A percentile compares a stretch with the other conserved stretches of the same genome.
Conservation (phyloP, 2,329 filamentous ascomycete genomes). For the Aspergillus sp. region DNA sequence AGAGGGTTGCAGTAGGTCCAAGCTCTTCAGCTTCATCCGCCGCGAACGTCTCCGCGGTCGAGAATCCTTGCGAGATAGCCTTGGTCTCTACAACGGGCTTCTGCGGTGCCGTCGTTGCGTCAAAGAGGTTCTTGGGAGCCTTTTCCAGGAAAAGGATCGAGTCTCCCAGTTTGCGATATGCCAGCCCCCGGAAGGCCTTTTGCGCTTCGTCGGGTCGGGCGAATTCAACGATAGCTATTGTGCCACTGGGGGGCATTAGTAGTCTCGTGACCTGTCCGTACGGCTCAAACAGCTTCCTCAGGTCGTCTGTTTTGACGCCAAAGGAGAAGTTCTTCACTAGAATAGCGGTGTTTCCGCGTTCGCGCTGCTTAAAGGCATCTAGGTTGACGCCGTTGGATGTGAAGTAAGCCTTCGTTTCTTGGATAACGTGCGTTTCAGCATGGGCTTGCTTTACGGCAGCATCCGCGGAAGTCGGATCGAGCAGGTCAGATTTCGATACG, state of each 20-base stretch:
- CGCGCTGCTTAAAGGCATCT: constrained; percentile 81
- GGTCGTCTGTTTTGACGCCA: constrained; percentile 74
- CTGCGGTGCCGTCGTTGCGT: constrained; percentile 34
- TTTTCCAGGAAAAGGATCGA: constrained; percentile 92
- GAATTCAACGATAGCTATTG: constrained; percentile 92
- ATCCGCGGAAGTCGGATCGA: constrained; percentile 94
- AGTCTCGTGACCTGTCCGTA: constrained; percentile 79
- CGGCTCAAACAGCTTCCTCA: constrained; percentile 79
- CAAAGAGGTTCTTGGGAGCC: constrained; percentile 79
- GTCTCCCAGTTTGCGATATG: constrained; percentile 88
- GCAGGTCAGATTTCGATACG: constrained; percentile 82
- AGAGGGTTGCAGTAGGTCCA: constrained; percentile 74
- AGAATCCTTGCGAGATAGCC: constrained; percentile 40
- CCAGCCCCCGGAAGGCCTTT: constrained; percentile 77
- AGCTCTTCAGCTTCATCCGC: constrained; percentile 36
- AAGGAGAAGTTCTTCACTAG: constrained; percentile 94
- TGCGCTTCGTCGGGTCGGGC: constrained; percentile 75
- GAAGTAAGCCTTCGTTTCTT: constrained; percentile 94
- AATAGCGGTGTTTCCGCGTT: constrained; percentile 82
- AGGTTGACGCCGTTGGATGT: constrained; percentile 83
- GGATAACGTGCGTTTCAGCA: constrained; percentile 92
- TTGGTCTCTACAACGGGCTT: constrained; percentile 29
- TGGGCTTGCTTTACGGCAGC: constrained; percentile 95
- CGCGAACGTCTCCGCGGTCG: constrained; percentile 43
- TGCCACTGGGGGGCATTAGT: constrained; percentile 88